These are phyloP conservation scores for Thecamonas trahens DNA, from an alignment of 78 protist genomes.

Conservation along the genomic window DNA sequence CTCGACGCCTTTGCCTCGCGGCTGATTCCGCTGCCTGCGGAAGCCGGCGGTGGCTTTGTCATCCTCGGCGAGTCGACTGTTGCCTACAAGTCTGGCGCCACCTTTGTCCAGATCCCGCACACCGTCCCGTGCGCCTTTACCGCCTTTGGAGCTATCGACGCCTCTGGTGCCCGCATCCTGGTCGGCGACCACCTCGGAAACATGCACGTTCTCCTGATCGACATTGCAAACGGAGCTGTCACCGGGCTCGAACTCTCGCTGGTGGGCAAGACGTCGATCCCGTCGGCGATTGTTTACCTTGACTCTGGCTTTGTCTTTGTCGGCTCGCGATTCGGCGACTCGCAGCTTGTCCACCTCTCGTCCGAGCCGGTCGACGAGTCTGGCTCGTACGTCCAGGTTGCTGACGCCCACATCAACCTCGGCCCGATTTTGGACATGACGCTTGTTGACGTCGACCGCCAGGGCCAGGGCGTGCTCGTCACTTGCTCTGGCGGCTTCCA, in stretches of 20 bases:
- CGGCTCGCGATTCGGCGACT: conserved; percentile 69
- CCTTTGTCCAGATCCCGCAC: neutral
- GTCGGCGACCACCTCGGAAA: conserved; percentile 49
- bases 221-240: neutral
- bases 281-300: conserved; percentile 45
- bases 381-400: neutral
- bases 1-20: conserved; percentile 49
- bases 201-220: conserved; percentile 1
- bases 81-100: conserved; percentile 49
- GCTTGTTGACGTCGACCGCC: conserved; percentile 70
- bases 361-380: conserved; percentile 17
- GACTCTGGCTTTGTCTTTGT: conserved; percentile 71
- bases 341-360: conserved; percentile 54
- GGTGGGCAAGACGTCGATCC: conserved; percentile 42
- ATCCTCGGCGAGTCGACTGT: conserved; percentile 67
- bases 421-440: conserved; percentile 80
- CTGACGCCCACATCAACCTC: conserved; percentile 62
- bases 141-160: conserved; percentile 36
- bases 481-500: conserved; percentile 76
- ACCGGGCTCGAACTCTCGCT: conserved; percentile 6
- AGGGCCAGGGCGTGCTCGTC: conserved; percentile 81
- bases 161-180: conserved; percentile 30
- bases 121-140: conserved; percentile 12
- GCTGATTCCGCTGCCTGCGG: conserved; percentile 49
- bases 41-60: conserved; percentile 44